phyloP scores from a whole-genome alignment of 257 asterid genomes.

The Thymus mandschuricus region DNA sequence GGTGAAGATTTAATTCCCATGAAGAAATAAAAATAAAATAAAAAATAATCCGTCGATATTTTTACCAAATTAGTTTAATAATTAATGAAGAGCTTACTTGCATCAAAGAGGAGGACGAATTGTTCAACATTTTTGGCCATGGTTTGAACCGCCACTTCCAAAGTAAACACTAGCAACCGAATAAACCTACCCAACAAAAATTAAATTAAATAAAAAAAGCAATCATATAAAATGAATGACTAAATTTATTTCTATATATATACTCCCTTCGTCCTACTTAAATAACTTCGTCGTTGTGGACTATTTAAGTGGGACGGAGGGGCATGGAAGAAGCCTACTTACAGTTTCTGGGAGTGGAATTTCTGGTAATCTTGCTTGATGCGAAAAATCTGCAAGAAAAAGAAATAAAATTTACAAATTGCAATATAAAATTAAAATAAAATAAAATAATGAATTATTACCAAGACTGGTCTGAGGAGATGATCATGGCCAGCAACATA shows the following conservation, averaged over 20 bases:
- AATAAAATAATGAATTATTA: conserved; percentile 14
- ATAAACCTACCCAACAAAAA: conserved; percentile 47
- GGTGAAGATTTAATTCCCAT: neutral
- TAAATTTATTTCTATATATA: neutral
- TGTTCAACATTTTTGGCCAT: conserved; percentile 77
- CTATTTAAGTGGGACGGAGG: no score
- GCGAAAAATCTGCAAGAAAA: conserved; percentile 60
- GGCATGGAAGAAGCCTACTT: neutral
- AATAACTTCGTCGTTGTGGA: no score
- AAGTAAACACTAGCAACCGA: conserved; percentile 77
- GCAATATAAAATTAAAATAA: neutral
- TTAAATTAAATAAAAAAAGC: neutral
- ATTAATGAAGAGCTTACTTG: conserved; percentile 54
- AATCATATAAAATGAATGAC: neutral
- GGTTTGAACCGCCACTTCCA: conserved; percentile 88
- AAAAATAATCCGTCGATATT: no score
- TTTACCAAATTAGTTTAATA: no score
- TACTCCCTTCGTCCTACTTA: no score
- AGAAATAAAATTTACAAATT: no score
- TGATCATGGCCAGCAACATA: conserved; percentile 87
- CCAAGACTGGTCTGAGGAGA: conserved; percentile 78
- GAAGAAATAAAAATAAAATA: neutral
- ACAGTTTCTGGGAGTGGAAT: conserved; percentile 70
- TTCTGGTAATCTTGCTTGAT: conserved; percentile 86
- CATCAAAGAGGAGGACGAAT: conserved; percentile 81